A percentile compares a stretch with the other conserved stretches of the same genome.
Evolutionary conservation across 371 early-diverging fungal genomes (phyloP).

Genomic region (Mortierella sp.): DNA sequence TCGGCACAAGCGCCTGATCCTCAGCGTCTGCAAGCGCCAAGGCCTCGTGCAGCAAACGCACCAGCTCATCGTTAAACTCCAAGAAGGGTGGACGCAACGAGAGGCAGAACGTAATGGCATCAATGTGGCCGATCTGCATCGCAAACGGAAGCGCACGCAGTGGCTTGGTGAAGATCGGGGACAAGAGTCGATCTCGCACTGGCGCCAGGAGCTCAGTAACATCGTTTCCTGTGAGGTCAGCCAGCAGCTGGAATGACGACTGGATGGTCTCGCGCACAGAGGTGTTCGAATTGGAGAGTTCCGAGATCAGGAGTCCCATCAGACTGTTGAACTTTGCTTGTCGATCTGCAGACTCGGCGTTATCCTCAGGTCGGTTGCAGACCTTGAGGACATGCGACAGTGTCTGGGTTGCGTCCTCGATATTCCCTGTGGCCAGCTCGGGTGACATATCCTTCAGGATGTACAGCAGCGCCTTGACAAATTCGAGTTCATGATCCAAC

Average conservation of each 20-base stretch:
- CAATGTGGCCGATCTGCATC: slow-evolving; percentile 98
- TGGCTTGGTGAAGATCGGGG: slow-evolving; percentile 97
- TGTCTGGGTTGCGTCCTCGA: slow-evolving; percentile 82
- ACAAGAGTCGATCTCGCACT: slow-evolving; percentile 87
- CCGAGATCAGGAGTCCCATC: slow-evolving; percentile 87
- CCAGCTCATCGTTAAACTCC: slow-evolving; percentile 92
- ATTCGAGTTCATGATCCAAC: slow-evolving; percentile 91
- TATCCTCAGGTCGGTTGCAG: slow-evolving; percentile 79
- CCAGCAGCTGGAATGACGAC: slow-evolving; percentile 82
- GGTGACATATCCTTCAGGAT: slow-evolving; percentile 93
- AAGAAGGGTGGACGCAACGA: slow-evolving; percentile 91
- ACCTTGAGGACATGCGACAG: slow-evolving; percentile 83
- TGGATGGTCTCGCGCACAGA: slow-evolving; percentile 93
- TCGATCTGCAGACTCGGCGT: slow-evolving; percentile 66
- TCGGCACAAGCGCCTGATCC: slow-evolving; percentile 92
- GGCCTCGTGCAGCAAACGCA: slow-evolving; percentile 92
- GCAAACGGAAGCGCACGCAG: slow-evolving; percentile 94
- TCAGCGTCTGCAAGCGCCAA: slow-evolving; percentile 97
- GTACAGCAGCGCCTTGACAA: slow-evolving; percentile 91
- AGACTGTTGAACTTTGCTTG: slow-evolving; percentile 74
- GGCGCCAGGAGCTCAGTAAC: slow-evolving; percentile 90
- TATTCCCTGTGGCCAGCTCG: slow-evolving; percentile 81
- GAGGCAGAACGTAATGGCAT: slow-evolving; percentile 97
- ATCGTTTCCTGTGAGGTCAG: slow-evolving; percentile 79
- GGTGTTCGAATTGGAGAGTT: slow-evolving; percentile 92